Conservation (phyloP, 2,329 filamentous ascomycete genomes). For the Rutstroemia sydowiana region DNA sequence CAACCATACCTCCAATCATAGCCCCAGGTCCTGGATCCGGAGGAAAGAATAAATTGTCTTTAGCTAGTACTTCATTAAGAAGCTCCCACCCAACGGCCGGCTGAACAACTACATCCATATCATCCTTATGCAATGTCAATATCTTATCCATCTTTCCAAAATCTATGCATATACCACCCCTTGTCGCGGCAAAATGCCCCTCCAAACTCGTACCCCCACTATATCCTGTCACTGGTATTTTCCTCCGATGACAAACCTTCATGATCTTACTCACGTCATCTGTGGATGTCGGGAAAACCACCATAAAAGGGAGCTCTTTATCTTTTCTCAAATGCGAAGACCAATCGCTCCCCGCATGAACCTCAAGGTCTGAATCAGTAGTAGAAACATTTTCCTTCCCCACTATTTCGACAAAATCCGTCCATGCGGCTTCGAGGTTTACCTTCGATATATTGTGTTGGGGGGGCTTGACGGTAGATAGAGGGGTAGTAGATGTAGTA, state of each 20-base stretch:
- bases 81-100: constrained; percentile 81
- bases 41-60: constrained; percentile 79
- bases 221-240: constrained; percentile 80
- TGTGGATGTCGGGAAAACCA: constrained; percentile 71
- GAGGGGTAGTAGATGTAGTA: constrained; percentile 51
- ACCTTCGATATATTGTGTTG: constrained; percentile 51
- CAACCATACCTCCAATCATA: constrained; percentile 86
- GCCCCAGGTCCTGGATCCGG: constrained; percentile 86
- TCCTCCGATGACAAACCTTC: constrained; percentile 75
- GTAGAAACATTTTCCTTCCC: constrained; percentile 61
- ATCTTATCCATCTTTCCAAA: constrained; percentile 82
- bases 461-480: constrained; percentile 43
- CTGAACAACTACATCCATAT: constrained; percentile 70
- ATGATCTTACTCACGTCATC: constrained; percentile 81
- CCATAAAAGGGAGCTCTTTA: constrained; percentile 52
- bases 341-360: constrained; percentile 56
- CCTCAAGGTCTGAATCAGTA: constrained; percentile 43
- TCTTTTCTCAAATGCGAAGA: constrained; percentile 48
- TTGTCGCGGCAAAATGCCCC: constrained; percentile 78
- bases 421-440: constrained; percentile 62
- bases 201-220: constrained; percentile 85
- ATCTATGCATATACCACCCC: constrained; percentile 78
- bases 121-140: constrained; percentile 66
- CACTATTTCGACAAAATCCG: constrained; percentile 58
- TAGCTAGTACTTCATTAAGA: constrained; percentile 68